phyloP scores from a whole-genome alignment of 106 monocot genomes.

The Allium sativum region DNA sequence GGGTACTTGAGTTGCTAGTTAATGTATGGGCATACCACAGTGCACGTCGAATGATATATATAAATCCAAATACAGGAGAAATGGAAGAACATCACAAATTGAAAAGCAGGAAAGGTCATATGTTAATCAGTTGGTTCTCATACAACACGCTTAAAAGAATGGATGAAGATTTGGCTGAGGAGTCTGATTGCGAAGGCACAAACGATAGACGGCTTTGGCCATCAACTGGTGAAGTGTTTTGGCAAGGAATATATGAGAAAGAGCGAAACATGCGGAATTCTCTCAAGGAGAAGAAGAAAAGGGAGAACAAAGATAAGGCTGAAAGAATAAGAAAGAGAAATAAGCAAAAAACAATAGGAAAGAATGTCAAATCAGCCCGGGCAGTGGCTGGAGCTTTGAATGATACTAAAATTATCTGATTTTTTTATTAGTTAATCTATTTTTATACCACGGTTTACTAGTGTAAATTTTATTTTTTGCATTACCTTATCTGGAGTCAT shows the following conservation, averaged over 20 bases:
- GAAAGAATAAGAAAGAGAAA: constrained; percentile 64
- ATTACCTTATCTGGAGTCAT: too few relatives aligned
- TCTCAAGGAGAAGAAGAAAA: constrained; percentile 52
- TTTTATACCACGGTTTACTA: background rate
- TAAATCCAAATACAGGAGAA: constrained; percentile 66
- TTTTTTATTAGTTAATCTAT: constrained; percentile 10
- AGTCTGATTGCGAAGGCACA: constrained; percentile 45
- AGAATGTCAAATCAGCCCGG: constrained; percentile 67
- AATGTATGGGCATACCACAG: constrained; percentile 98
- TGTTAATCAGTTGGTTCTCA: constrained; percentile 84
- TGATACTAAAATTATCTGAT: constrained; percentile 20
- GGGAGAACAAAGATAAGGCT: constrained; percentile 77
- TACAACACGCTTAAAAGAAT: constrained; percentile 68
- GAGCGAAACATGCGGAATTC: constrained; percentile 55
- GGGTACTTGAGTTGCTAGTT: constrained; percentile 76
- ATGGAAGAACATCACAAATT: constrained; percentile 80
- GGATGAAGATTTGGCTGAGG: constrained; percentile 96
- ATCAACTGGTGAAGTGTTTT: constrained; percentile 79
- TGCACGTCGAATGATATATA: constrained; percentile 67
- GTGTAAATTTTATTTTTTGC: too few relatives aligned
- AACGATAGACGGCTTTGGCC: constrained; percentile 72
- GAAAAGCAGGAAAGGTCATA: constrained; percentile 52
- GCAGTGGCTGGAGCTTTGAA: constrained; percentile 26
- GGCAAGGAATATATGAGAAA: constrained; percentile 78
- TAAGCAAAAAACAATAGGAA: constrained; percentile 84